Percentiles rank a stretch among this genome's conserved stretches.
Evolutionary conservation across 805 yeast species (phyloP).

Genomic region (Metschnikowia vanudenii): DNA sequence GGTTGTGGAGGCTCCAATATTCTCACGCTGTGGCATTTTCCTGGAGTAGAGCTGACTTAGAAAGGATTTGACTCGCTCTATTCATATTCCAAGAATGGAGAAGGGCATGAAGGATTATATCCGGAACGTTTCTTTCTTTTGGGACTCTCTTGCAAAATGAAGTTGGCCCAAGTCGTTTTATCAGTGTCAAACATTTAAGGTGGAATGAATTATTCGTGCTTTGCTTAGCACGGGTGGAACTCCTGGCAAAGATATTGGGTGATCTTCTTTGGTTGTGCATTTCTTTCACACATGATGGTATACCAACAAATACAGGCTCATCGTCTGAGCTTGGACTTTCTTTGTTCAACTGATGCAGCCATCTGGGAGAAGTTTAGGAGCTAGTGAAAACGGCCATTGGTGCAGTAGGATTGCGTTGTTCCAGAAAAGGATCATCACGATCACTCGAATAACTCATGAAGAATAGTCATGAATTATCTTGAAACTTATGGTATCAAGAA

Average conservation of each 20-base stretch:
- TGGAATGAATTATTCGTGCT: conserved; percentile 9
- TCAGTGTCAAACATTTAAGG: conserved; percentile 10
- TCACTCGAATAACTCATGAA: conserved; percentile 4
- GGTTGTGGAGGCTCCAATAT: conserved; percentile 65
- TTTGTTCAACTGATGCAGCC: conserved; percentile 27
- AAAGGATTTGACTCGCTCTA: conserved; percentile 40
- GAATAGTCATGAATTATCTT: background rate
- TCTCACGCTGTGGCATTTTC: conserved; percentile 43
- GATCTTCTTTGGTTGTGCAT: conserved; percentile 35
- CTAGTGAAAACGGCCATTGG: conserved; percentile 42
- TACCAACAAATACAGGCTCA: conserved; percentile 24
- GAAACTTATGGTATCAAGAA: background rate
- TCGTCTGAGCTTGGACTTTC: conserved; percentile 24
- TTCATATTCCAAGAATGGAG: conserved; percentile 31
- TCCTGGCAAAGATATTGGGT: conserved; percentile 44
- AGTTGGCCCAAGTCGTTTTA: conserved; percentile 60
- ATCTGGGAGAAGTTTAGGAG: conserved; percentile 37
- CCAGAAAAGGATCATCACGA: conserved; percentile 31
- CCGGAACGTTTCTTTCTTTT: conserved; percentile 49
- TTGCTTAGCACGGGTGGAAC: conserved; percentile 26
- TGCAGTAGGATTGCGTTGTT: conserved; percentile 29
- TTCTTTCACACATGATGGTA: conserved; percentile 32
- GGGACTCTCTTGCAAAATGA: conserved; percentile 68
- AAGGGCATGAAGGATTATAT: conserved; percentile 32
- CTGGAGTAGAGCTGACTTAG: conserved; percentile 27